Evolutionary conservation across 176 grass and related monocot genomes (phyloP).

Genomic region (Carex parvula): DNA sequence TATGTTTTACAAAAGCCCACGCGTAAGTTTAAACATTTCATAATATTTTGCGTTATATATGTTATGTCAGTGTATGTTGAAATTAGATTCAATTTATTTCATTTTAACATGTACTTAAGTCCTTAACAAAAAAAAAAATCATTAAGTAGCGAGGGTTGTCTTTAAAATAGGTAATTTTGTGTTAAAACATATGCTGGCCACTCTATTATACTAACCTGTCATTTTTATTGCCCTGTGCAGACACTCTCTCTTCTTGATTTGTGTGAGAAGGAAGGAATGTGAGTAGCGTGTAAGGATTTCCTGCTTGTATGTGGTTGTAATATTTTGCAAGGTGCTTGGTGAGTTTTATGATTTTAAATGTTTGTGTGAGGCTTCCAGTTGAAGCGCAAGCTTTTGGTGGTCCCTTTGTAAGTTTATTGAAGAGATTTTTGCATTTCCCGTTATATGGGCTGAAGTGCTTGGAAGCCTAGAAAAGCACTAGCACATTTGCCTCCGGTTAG

Average conservation of each 20-base stretch:
- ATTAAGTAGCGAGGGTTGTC: no score
- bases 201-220: background rate
- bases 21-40: no score
- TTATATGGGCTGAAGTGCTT: conserved; percentile 5
- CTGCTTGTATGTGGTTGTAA: conserved; percentile 46
- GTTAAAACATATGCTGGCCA: background rate
- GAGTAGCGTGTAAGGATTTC: conserved; percentile 28
- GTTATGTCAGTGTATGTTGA: no score
- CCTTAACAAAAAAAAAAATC: no score
- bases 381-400: conserved; percentile 63
- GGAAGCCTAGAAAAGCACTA: conserved; percentile 22
- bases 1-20: no score
- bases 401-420: conserved; percentile 42
- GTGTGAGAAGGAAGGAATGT: conserved; percentile 78
- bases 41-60: no score
- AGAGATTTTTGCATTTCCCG: conserved; percentile 37
- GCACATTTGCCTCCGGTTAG: conserved; percentile 17
- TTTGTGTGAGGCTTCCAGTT: conserved; percentile 21
- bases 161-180: no score
- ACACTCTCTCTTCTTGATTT: conserved; percentile 86
- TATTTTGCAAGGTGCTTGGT: conserved; percentile 49
- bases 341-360: conserved; percentile 29
- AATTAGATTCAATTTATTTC: no score
- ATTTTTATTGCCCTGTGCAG: conserved; percentile 41
- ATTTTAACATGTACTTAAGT: no score